Base-by-base conservation (phyloP, 768 basidiomycete species). In the Pulveroboletus sp. region DNA sequence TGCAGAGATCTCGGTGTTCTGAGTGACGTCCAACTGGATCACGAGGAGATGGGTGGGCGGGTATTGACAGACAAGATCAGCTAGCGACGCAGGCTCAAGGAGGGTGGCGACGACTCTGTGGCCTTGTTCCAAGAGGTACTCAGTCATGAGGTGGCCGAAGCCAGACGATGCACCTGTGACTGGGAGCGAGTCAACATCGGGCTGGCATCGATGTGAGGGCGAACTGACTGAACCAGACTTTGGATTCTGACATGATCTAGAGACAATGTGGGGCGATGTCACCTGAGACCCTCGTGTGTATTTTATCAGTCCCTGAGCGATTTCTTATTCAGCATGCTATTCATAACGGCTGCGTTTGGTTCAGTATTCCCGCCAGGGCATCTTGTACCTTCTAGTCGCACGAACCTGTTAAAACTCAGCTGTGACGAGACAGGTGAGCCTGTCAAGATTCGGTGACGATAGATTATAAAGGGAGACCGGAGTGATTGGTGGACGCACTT, bases 81-180 rank as follows among this genome's bases (percentile, higher is more conserved):
- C 48, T 34, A 76, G 58, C 13, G 43, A 56, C 14, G 57, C 65
- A 2, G 75, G 74, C 49, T 59, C 70, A 44, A 75, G 74, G 21
- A 74, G 61, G 33, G 76, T 75, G 4, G 78, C 75, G 42, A 75
- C 66, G 20, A 66, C 74, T 27, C 48, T 69, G 29, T 73, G 61
- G 5, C 70, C 75, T 16, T 57, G 57, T 21, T 50, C 29, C 21
- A 76, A 63, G 38, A 65, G 68, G 17, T 47, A 35, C 47, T 71
- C 66, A 19, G 66, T 65, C 43, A 71, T 49, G 27, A 46, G n/a
- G n/a, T 61, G 67, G 13, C 76, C 75, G 43, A 77, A 67, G 27
- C 75, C 73, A 16, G 69, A 52, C 1, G 68, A 71, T 3, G 67
- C 54, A 16, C 72, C 75, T 8, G 72, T 74, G 32, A 74, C 76